phyloP scores from a whole-genome alignment of 2,329 filamentous ascomycete genomes.

The Nigrospora osmanthi region DNA sequence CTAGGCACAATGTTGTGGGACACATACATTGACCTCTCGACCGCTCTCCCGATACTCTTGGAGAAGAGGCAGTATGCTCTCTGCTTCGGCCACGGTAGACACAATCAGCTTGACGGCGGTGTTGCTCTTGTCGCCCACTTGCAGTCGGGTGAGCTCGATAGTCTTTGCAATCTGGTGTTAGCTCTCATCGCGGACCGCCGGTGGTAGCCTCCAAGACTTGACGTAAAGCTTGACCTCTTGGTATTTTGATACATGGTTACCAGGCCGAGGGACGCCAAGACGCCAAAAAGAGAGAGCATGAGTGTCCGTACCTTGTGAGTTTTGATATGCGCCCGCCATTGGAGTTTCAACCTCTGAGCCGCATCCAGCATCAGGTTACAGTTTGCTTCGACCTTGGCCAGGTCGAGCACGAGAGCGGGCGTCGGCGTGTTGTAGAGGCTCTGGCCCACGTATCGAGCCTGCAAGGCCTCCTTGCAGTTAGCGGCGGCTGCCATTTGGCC shows the following conservation, averaged over 20 bases:
- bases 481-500: background rate
- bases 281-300: background rate
- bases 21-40: constrained; percentile 47
- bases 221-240: no score
- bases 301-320: constrained; percentile 61
- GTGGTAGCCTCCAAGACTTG: no score
- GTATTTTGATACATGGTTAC: no score
- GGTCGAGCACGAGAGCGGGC: constrained; percentile 62
- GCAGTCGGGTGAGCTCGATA: constrained; percentile 54
- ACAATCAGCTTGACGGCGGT: constrained; percentile 55
- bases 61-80: constrained; percentile 55
- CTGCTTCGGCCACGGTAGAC: constrained; percentile 68
- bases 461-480: constrained; percentile 25
- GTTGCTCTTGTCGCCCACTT: constrained; percentile 52
- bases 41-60: constrained; percentile 46
- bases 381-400: constrained; percentile 57
- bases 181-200: constrained; percentile 9
- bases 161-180: constrained; percentile 39
- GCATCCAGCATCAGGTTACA: constrained; percentile 66
- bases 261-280: no score
- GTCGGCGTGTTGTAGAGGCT: constrained; percentile 52
- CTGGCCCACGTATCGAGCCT: constrained; percentile 47
- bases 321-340: constrained; percentile 73
- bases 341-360: constrained; percentile 47
- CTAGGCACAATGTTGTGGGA: background rate